Evolutionary conservation across 768 basidiomycete genomes (phyloP).

Genomic region (Leccinum boreale): DNA sequence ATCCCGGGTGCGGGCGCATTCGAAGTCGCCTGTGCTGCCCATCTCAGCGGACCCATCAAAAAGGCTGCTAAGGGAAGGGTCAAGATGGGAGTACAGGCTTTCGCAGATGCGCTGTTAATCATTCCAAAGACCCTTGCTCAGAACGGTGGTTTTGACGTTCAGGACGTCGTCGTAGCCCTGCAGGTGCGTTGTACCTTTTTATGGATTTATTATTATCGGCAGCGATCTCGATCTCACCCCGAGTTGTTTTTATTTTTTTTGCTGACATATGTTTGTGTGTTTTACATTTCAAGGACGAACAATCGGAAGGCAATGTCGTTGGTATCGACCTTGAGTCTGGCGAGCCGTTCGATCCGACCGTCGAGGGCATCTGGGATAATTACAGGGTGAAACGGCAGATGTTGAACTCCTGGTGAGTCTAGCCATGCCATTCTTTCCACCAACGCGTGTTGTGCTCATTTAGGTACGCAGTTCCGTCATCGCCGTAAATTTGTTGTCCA

Average conservation of each 20-base stretch:
- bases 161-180: constrained; percentile 87
- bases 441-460: constrained; percentile 24
- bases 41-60: constrained; percentile 78
- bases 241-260: background rate
- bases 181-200: constrained; percentile 53
- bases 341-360: constrained; percentile 93
- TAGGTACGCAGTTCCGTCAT: constrained; percentile 71
- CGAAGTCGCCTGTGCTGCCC: constrained; percentile 86
- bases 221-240: constrained; percentile 8
- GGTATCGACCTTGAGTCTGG: constrained; percentile 92
- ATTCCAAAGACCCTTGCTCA: constrained; percentile 96
- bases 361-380: constrained; percentile 98
- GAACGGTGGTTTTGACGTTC: constrained; percentile 97
- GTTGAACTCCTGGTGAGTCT: constrained; percentile 87
- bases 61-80: constrained; percentile 87
- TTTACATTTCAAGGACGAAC: constrained; percentile 67
- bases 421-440: constrained; percentile 6
- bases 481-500: constrained; percentile 90
- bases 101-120: constrained; percentile 88
- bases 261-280: background rate
- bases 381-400: constrained; percentile 98
- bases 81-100: constrained; percentile 97
- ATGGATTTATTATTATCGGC: constrained; percentile 1
- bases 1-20: constrained; percentile 98
- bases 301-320: constrained; percentile 88